Percentiles rank a stretch among this genome's conserved stretches.
Evolutionary conservation across 1,284 basidiomycete species (phyloP).

Genomic region (Leccinum griseonigrum): DNA sequence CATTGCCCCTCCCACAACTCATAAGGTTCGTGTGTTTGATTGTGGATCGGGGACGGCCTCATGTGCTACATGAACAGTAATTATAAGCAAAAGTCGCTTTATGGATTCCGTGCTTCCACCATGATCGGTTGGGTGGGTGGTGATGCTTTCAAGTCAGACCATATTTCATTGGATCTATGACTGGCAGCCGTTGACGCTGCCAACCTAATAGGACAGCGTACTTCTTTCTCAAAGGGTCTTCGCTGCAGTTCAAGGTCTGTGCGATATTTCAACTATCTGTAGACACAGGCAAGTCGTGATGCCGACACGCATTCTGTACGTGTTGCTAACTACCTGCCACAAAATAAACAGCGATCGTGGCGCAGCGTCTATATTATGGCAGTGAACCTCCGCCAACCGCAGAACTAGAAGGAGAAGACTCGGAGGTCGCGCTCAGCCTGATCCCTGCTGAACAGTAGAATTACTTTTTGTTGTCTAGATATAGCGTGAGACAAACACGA

Average conservation of each 20-base stretch:
- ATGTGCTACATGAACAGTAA: slow-evolving; percentile 47
- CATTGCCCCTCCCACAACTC: slow-evolving; percentile 78
- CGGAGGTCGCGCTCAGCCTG: slow-evolving; percentile 59
- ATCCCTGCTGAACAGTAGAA: slow-evolving; percentile 56
- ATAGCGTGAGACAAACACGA: slow-evolving; percentile 29
- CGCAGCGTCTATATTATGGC: slow-evolving; percentile 71
- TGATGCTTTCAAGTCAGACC: slow-evolving; percentile 74
- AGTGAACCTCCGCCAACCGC: slow-evolving; percentile 53
- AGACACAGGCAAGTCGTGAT: slow-evolving; percentile 57
- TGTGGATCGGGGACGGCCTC: slow-evolving; percentile 15
- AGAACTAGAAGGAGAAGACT: slow-evolving; percentile 58
- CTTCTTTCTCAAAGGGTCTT: slow-evolving; percentile 69
- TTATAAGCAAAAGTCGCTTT: slow-evolving; percentile 72
- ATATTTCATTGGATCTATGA: slow-evolving; percentile 9
- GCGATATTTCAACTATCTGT: slow-evolving; percentile 78
- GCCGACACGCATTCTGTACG: slow-evolving; percentile 12
- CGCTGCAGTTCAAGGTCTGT: slow-evolving; percentile 77
- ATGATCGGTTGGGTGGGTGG: slow-evolving; percentile 80
- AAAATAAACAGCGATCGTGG: slow-evolving; percentile 56
- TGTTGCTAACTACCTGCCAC: slow-evolving; percentile 13
- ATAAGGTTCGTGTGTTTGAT: slow-evolving; percentile 50
- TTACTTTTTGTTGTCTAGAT: neutral
- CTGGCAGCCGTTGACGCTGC: slow-evolving; percentile 14
- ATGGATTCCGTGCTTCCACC: slow-evolving; percentile 82
- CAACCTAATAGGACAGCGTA: slow-evolving; percentile 58